Evolutionary conservation across 2,329 filamentous ascomycete genomes (phyloP), one percentile per base, ranked within the genome.

Genomic region (Botrytis cinerea): DNA sequence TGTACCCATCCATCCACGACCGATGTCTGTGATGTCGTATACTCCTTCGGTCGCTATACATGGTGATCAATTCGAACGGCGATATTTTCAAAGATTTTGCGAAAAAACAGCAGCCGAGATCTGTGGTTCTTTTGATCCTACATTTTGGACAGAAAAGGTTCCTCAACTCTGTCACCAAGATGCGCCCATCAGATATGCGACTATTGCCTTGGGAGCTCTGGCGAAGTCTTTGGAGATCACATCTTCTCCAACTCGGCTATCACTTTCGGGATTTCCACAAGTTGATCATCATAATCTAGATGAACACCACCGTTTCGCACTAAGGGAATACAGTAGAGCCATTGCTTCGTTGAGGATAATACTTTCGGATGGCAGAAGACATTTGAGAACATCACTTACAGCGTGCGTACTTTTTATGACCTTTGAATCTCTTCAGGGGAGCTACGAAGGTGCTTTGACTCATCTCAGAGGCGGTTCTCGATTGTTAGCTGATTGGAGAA

Each of bases 121-220:
- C 45, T 77, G 77, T 71, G 79, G 79, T 16, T 74, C 77, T 18
- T 80, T 80, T 57, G 79, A 80, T 73, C 78, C 79, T 18, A 76
- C 76, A 20, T 80, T 80, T 68, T 80, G 79, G 79, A 80, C 78
- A 5, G 78, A 80, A 71, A 80, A 80, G 68, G 78, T 80, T 40
- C 79, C 79, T 28, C 79, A 80, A 70, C 74, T 80, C 4, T 80
- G 79, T 71, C 79, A 80, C 74, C 73, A 75, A 40, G 78, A 80
- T 73, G 76, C 78, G 12, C 79, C 79, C 0, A 80, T 80, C 60
- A 74, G 78, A 72, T 78, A 79, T 73, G 79, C 78, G 28, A 79
- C 77, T 59, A 80, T 80, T 70, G 79, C 79, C 63, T 70, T 80
- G 43, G 79, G 78, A 66, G 79, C 79, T 28, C 76, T 80, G 16